Evolutionary conservation across 108 stramenopile genomes (phyloP), one percentile per base, ranked within the genome.

Genomic region (Stephanodiscus minutulus): DNA sequence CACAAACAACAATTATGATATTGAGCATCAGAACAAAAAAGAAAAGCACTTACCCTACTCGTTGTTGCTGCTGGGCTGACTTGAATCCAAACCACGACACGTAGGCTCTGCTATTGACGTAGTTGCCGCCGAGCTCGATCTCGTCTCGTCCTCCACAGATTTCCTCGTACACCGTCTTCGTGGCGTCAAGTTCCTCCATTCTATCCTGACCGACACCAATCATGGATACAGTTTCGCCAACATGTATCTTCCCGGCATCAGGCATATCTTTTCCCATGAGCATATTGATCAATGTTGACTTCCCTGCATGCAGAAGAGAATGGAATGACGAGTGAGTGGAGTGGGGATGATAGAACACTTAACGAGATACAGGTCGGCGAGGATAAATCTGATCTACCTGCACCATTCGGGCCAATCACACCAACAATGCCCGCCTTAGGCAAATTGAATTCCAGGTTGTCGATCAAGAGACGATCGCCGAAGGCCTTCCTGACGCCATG

Each of bases 41-140:
- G 1, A 35, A 37, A 58, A 17, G n/a, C 36, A 60, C 59, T 60
- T 39, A 60, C 59, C 92, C 93, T 29, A 98, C 96, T 57, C 60
- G 82, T 48, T 95, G 85, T 76, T 97, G 96, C 64, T 97, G 96
- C 59, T 77, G 77, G 17, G 84, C 91, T 5, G 86, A 73, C 69
- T 91, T 91, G 83, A 98, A 96, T 49, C 95, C 96, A 68, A 98
- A 98, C 94, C 92, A 94, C 0, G 84, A 81, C 1, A 93, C 64
- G 66, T 97, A 98, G 3, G 93, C 96, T 20, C 96, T 83, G n/a
- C 85, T 83, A 53, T 87, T 77, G 25, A 98, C 91, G 18, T 80
- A 79, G 20, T 77, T 76, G 0, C 85, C 84, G 3, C 97, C 97
- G 31, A 98, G 79, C 61, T 93, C 92, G 12, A 98, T 82, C 66